Conservation (phyloP, 495 filamentous ascomycete genomes). For the Penicillium herquei region DNA sequence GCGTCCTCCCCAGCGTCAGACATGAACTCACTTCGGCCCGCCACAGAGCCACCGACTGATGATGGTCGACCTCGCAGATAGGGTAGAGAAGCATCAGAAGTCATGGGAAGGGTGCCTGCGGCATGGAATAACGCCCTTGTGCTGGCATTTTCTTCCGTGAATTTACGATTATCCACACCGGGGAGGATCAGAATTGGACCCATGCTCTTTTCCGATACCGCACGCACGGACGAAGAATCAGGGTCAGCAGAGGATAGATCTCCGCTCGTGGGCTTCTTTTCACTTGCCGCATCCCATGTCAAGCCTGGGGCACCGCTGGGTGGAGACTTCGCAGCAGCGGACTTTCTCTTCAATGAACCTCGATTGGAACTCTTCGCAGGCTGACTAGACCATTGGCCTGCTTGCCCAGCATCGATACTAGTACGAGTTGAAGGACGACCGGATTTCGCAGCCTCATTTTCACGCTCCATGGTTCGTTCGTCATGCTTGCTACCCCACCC, state of each 20-base stretch:
- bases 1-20: conserved; percentile 29
- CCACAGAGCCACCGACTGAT: conserved; percentile 29
- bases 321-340: neutral
- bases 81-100: conserved; percentile 21
- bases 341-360: neutral
- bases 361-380: conserved; percentile 7
- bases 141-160: conserved; percentile 35
- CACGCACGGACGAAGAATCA: conserved; percentile 8
- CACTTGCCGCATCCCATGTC: conserved; percentile 13
- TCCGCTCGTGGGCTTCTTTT: conserved; percentile 8
- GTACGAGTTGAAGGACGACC: conserved; percentile 25
- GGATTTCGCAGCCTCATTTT: conserved; percentile 33
- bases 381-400: conserved; percentile 32
- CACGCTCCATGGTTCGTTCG: conserved; percentile 60
- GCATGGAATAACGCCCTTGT: conserved; percentile 39
- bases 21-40: conserved; percentile 35
- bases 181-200: conserved; percentile 35
- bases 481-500: conserved; percentile 87
- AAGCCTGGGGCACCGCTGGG: conserved; percentile 2
- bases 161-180: conserved; percentile 26
- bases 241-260: conserved; percentile 2
- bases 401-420: conserved; percentile 37
- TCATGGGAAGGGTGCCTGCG: conserved; percentile 27
- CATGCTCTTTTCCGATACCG: conserved; percentile 17
- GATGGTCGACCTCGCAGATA: conserved; percentile 21